Base-by-base conservation (phyloP, 2,329 filamentous ascomycete genomes). In the Ascochyta rabiei region DNA sequence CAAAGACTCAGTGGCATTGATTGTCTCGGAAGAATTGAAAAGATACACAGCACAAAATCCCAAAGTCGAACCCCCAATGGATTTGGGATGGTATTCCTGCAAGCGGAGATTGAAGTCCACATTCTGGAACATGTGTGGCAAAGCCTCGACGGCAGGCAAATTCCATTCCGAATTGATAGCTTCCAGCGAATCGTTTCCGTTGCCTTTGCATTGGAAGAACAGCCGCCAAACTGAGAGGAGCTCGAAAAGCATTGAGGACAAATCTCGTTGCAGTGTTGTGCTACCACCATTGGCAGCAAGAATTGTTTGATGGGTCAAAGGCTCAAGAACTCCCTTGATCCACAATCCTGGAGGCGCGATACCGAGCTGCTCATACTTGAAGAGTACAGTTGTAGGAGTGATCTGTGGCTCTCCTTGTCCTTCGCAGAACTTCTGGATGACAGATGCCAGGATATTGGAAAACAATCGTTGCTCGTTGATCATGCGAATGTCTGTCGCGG, bases 201-300 rank as follows among this genome's bases (percentile, higher is more conserved):
- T 23, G 19, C 66, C 69, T 52, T 66, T 64, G 43, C 61, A 67
- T 41, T 73, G 70, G 45, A 74, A 73, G 50, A 73, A 69, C 16
- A 74, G 44, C 18, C 62, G 64, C 71, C 71, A 75, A 7, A 74
- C 49, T 4, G 69, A 68, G 9, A 73, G 33, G 2, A 75, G 60
- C 57, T 75, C 72, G 4, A 42, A 37, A 2, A 72, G 50, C 34
- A 72, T 43, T 4, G 53, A 48, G 21, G 67, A 60, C 12, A 69
- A 28, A 28, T 61, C 52, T 34, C 52, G 50, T 33, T 51, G 56
- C n/a, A 46, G 30, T 9, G 38, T 34, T 15, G 48, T 23, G 10
- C 53, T 40, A 7, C 31, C 26, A 8, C 28, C 42, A 12, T 62
- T 62, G 18, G 63, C 53, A 6, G 60, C 53, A 31, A 46, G 38